Base-by-base conservation (phyloP, 495 filamentous ascomycete species). In the Penicillium chermesinum region DNA sequence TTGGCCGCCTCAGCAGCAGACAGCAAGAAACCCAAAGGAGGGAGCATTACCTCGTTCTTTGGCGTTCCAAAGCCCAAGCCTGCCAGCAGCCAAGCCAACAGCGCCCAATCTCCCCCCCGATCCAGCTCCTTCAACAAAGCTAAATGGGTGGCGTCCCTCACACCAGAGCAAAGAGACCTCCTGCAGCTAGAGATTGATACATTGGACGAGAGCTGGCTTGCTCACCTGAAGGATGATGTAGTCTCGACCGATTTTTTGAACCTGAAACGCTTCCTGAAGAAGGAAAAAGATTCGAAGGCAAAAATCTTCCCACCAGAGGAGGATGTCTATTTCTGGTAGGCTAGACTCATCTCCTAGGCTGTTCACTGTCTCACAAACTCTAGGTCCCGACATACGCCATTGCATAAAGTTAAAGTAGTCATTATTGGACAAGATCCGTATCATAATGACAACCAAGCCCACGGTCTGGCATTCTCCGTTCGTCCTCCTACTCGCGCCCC, bases 351-450 rank as follows among this genome's bases (percentile, higher is more conserved):
- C 10, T 10, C 5, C 10, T 4, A 30, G 25, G 25, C 21, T 50
- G 34, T 41, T 41, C 14, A 38, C 7, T 41, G 14, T 13, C 0
- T 4, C 13, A 8, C 2, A 10, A n/a, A 4, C 10, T 30, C 25
- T 46, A 94, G 88, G 88, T 94, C 88, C 42, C 84, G 89, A 25
- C 83, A 94, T 65, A 96, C 91, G 1, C 94, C 93, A 19, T 79
- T 97, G 46, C 67, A 84, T 70, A 85, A 71, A 1, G 91, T 97
- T 46, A 93, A 91, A 60, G 83, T 82, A 38, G 89, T 98, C 7
- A 87, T 98, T 64, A 58, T 96, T 36, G 93, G 94, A 50, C 93
- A 98, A 70, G 93, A 98, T 65, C 93, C 93, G 4, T 98, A 98
- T 66, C 93, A 97, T 72, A 93, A 94, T 64, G 55, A 76, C 68